Conservation (phyloP, 192 early-diverging fungal genomes). For the Globomyces pollinis-pini region DNA sequence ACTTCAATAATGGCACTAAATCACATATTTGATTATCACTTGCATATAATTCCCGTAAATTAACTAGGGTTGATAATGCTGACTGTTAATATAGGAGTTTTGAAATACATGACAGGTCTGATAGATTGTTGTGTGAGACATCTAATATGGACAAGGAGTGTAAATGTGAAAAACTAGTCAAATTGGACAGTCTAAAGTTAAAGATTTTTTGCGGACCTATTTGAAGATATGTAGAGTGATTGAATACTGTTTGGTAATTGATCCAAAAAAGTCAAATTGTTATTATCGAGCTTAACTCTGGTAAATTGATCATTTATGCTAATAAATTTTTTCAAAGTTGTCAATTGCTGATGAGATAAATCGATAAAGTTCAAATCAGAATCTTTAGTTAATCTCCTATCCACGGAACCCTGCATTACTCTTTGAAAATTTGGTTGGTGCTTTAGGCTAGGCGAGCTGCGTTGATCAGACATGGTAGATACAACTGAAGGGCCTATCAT, state of each 20-base stretch:
- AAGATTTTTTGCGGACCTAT: not conserved
- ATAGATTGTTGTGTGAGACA: constrained; percentile 1
- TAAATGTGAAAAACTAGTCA: constrained; percentile 4
- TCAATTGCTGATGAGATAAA: no score
- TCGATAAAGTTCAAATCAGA: no score
- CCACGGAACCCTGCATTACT: no score
- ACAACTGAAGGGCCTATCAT: no score
- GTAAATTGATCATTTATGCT: no score
- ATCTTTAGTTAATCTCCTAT: no score
- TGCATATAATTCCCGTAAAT: not conserved
- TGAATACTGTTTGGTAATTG: not conserved
- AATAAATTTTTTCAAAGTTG: no score
- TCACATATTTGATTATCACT: not conserved
- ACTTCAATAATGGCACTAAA: not conserved
- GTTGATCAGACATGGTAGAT: no score
- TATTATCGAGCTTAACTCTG: no score
- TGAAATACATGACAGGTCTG: constrained; percentile 2
- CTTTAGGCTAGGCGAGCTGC: no score
- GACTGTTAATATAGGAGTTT: not conserved
- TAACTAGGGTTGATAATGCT: not conserved
- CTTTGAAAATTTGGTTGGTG: no score
- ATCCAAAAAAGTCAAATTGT: not conserved
- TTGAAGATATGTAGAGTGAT: not conserved
- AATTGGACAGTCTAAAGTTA: not conserved
- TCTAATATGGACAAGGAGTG: not conserved